phyloP scores from a whole-genome alignment of 1,139 yeast species.

The Blastobotrys illinoisensis region DNA sequence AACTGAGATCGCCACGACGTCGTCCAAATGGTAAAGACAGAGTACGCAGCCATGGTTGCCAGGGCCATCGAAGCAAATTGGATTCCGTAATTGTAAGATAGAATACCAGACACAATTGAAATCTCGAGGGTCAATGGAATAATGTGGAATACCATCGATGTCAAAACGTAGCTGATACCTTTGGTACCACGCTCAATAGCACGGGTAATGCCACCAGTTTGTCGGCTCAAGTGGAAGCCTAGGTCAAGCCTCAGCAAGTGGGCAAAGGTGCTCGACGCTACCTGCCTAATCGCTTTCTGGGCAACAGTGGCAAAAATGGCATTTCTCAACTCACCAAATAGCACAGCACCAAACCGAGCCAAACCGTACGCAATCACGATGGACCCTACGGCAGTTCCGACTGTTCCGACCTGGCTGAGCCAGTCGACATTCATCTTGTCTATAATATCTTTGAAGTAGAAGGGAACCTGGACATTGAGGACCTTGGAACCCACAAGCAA shows the following conservation, averaged over 20 bases:
- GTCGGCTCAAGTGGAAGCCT: conserved; percentile 83
- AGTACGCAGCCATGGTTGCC: conserved; percentile 80
- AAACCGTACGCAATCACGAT: conserved; percentile 86
- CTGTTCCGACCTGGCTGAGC: conserved; percentile 53
- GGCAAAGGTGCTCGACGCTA: conserved; percentile 79
- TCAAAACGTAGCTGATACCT: conserved; percentile 87
- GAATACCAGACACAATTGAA: conserved; percentile 84
- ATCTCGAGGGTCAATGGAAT: conserved; percentile 91
- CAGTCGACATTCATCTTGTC: conserved; percentile 93
- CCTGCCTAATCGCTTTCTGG: conserved; percentile 87
- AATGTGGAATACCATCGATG: conserved; percentile 96
- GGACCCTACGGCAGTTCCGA: conserved; percentile 60
- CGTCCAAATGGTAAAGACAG: conserved; percentile 80
- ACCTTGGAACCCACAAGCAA: conserved; percentile 75
- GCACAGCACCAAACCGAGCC: conserved; percentile 88
- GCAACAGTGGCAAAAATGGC: conserved; percentile 96
- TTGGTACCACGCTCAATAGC: conserved; percentile 98
- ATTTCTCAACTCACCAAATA: conserved; percentile 89
- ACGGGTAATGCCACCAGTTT: conserved; percentile 92
- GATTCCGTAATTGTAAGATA: conserved; percentile 86
- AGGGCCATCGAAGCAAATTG: conserved; percentile 87
- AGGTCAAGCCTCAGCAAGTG: conserved; percentile 82
- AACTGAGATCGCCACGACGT: conserved; percentile 96
- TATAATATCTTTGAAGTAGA: conserved; percentile 80
- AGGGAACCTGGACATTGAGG: conserved; percentile 92